Percentiles rank a stretch among this genome's conserved stretches.
Evolutionary conservation across 164 flowering plant genomes (phyloP).

Genomic region (Buxus sempervirens): DNA sequence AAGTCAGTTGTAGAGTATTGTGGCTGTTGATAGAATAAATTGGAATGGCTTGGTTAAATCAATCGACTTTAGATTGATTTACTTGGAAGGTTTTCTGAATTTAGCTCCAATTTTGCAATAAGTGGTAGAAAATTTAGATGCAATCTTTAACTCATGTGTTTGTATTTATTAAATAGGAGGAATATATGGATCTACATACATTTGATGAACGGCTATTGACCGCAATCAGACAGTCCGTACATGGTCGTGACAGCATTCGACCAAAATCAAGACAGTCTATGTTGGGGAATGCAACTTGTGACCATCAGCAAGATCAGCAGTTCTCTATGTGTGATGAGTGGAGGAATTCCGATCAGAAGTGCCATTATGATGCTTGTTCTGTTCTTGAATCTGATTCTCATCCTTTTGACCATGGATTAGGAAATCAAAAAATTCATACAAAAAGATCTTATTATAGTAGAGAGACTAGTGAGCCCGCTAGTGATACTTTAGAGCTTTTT

Average conservation of each 20-base stretch:
- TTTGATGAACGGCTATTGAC: no score
- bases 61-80: neutral
- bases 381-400: constrained; percentile 10
- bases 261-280: no score
- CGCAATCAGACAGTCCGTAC: no score
- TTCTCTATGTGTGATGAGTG: neutral
- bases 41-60: no score
- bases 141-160: neutral
- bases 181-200: constrained; percentile 4
- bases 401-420: neutral
- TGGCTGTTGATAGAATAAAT: neutral
- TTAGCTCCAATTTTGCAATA: neutral
- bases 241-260: no score
- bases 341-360: constrained; percentile 14
- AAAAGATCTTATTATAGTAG: neutral
- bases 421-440: neutral
- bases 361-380: constrained; percentile 8
- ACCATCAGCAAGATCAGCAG: neutral
- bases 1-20: neutral
- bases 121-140: neutral
- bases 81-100: neutral
- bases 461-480: neutral
- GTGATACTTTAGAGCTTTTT: neutral
- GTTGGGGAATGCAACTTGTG: no score
- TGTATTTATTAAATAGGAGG: constrained; percentile 8